phyloP scores from a whole-genome alignment of 208 protist genomes.

The Phytomonas sp. region DNA sequence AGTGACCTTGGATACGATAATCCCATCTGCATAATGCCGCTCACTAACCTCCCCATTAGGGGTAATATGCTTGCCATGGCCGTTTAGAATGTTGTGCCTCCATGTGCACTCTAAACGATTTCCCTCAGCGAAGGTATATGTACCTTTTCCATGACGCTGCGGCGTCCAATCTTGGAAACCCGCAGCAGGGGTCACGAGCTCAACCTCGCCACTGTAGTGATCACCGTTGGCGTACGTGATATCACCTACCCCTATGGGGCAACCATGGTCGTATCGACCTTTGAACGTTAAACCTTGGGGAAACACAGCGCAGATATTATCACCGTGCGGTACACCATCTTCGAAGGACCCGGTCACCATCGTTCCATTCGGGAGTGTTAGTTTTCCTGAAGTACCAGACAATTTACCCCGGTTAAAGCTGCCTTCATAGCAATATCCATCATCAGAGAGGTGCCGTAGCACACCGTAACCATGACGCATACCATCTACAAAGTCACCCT shows the following conservation, averaged over 20 bases:
- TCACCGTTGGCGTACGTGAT: constrained; percentile 68
- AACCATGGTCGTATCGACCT: constrained; percentile 38
- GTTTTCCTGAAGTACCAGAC: constrained; percentile 29
- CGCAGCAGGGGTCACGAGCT: constrained; percentile 17
- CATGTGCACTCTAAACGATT: constrained; percentile 63
- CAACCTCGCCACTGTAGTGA: constrained; percentile 52
- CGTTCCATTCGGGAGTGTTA: constrained; percentile 53
- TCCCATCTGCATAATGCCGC: constrained; percentile 59
- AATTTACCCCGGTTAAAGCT: constrained; percentile 30
- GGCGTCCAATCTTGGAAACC: constrained; percentile 19
- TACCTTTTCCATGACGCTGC: constrained; percentile 57
- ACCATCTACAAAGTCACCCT: constrained; percentile 51
- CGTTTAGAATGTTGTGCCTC: constrained; percentile 71
- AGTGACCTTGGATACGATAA: constrained; percentile 18
- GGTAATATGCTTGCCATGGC: constrained; percentile 51
- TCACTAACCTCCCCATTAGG: constrained; percentile 26
- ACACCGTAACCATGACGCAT: constrained; percentile 43
- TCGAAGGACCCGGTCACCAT: constrained; percentile 58
- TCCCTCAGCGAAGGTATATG: constrained; percentile 68
- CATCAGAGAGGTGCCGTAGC: constrained; percentile 15
- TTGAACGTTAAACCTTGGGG: constrained; percentile 23
- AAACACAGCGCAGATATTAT: constrained; percentile 16
- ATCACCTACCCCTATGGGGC: constrained; percentile 20
- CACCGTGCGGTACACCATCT: constrained; percentile 34
- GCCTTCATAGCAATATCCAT: constrained; percentile 31